Conservation (phyloP, 1,284 basidiomycete genomes). For the Phellopilus nigrolimitatus region DNA sequence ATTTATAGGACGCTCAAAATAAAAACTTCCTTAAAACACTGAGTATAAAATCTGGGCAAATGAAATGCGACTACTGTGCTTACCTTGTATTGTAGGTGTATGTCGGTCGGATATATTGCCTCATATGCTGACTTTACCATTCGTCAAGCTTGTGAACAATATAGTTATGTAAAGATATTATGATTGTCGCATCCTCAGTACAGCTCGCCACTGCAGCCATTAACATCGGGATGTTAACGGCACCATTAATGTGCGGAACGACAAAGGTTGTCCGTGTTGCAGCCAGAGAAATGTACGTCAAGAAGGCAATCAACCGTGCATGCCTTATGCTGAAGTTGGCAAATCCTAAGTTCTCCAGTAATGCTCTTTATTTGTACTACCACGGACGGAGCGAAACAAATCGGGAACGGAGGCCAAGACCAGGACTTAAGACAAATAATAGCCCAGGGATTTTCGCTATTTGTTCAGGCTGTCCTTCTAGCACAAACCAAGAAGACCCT, state of each 20-base stretch:
- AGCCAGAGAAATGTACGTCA: not conserved
- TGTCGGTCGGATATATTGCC: constrained; percentile 54
- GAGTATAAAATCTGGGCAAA: not conserved
- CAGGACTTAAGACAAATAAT: no score
- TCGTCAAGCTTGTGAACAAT: constrained; percentile 48
- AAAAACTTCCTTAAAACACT: no score
- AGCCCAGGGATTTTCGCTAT: no score
- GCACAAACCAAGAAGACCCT: no score
- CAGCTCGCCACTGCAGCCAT: constrained; percentile 39
- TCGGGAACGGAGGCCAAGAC: no score
- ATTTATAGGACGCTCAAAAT: no score
- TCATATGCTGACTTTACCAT: constrained; percentile 52
- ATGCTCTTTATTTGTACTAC: no score
- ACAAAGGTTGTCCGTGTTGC: constrained; percentile 44
- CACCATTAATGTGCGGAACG: constrained; percentile 44
- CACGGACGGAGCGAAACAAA: no score
- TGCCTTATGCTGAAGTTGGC: no score
- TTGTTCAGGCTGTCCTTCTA: no score
- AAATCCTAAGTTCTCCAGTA: no score
- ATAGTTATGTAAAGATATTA: constrained; percentile 55
- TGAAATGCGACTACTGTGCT: constrained; percentile 10
- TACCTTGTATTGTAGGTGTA: constrained; percentile 52
- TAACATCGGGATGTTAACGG: constrained; percentile 50
- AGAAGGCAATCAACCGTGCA: not conserved
- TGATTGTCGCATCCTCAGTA: constrained; percentile 48